A percentile compares a stretch with the other conserved stretches of the same genome.
phyloP scores from a whole-genome alignment of 1,284 basidiomycete genomes.

The Pascua sp. region DNA sequence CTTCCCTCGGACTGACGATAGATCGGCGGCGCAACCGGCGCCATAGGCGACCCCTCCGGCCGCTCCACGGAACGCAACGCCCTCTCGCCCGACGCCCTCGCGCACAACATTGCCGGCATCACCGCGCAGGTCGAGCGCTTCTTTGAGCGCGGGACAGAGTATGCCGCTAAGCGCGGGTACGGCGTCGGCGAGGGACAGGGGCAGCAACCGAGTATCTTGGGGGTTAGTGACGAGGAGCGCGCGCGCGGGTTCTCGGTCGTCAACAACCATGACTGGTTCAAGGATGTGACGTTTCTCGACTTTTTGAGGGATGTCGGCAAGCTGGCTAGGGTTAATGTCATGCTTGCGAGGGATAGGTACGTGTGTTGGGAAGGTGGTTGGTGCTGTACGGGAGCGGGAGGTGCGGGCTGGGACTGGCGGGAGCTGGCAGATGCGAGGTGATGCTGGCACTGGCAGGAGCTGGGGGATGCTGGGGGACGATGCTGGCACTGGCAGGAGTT shows the following conservation, averaged over 20 bases:
- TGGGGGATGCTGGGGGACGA: too few species aligned
- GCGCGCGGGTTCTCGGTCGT: constrained; percentile 53
- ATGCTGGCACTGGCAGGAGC: too few species aligned
- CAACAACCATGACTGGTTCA: constrained; percentile 85
- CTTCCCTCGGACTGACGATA: constrained; percentile 42
- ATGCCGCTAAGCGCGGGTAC: constrained; percentile 53
- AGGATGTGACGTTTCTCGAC: constrained; percentile 68
- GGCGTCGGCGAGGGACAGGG: not conserved
- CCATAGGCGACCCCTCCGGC: constrained; percentile 96
- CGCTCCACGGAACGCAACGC: constrained; percentile 75
- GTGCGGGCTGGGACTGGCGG: too few species aligned
- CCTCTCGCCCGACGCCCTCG: constrained; percentile 60
- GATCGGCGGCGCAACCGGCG: constrained; percentile 94
- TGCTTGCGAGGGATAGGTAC: constrained; percentile 88
- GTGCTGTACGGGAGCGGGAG: too few species aligned
- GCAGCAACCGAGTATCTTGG: not conserved
- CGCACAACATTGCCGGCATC: constrained; percentile 67
- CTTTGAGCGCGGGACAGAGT: constrained; percentile 63
- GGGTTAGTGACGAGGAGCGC: not conserved
- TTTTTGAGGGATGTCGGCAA: constrained; percentile 82
- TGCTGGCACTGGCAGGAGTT: too few species aligned
- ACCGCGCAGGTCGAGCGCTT: constrained; percentile 65
- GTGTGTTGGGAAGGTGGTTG: constrained; percentile 29
- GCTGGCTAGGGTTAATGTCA: constrained; percentile 76
- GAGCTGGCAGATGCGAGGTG: too few species aligned